These are phyloP conservation scores for Boletus sp. DNA, from an alignment of 768 basidiomycete genomes.

Conservation along the genomic window DNA sequence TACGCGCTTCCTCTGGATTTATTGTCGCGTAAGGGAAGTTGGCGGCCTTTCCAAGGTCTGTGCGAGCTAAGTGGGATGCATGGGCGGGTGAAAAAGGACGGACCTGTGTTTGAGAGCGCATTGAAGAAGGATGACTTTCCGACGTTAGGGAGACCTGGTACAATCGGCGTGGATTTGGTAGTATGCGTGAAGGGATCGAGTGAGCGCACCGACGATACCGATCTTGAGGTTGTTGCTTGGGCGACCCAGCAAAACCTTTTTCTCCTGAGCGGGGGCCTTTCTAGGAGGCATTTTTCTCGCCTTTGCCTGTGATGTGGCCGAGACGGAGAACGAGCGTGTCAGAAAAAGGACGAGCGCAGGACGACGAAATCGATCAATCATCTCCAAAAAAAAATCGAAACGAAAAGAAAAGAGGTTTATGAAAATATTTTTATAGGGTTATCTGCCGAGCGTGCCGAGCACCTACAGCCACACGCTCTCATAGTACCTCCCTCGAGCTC, in stretches of 20 bases:
- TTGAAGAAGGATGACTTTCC: conserved; percentile 99
- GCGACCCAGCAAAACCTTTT: conserved; percentile 84
- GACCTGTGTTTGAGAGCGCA: conserved; percentile 86
- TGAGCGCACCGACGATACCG: conserved; percentile 89
- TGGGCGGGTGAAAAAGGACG: conserved; percentile 18
- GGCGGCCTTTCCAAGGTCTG: conserved; percentile 89
- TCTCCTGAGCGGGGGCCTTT: conserved; percentile 74
- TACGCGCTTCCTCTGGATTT: conserved; percentile 93
- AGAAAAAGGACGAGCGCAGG: conserved; percentile 16
- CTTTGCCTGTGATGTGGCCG: conserved; percentile 42
- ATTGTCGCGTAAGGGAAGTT: conserved; percentile 98
- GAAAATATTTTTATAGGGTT: conserved; percentile 8
- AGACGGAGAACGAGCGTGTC: conserved; percentile 37
- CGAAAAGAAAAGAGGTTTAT: not conserved
- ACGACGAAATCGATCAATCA: conserved; percentile 34
- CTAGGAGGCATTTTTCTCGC: conserved; percentile 84
- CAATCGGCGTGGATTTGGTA: conserved; percentile 4
- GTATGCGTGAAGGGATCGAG: not conserved
- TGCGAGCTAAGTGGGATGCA: conserved; percentile 6
- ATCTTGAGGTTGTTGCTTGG: conserved; percentile 98
- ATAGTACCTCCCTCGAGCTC: not conserved
- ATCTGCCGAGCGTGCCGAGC: conserved; percentile 24
- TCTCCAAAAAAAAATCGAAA: conserved; percentile 10
- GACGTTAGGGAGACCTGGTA: conserved; percentile 86
- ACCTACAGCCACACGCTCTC: not conserved